phyloP scores from a whole-genome alignment of 805 yeast genomes.

The Babjeviella inositovora region DNA sequence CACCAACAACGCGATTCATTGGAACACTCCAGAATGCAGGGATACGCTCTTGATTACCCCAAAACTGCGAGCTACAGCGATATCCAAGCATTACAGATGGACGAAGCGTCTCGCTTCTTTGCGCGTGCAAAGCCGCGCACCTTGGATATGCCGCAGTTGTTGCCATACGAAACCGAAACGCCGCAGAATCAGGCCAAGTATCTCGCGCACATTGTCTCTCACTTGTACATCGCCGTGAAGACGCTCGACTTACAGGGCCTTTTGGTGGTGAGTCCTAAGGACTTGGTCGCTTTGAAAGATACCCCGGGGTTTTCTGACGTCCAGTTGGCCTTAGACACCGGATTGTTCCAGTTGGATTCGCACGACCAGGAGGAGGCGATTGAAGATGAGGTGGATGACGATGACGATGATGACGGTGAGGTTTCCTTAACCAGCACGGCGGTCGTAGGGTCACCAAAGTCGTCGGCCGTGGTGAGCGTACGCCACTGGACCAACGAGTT shows the following conservation, averaged over 20 bases:
- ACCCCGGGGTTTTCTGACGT: slow-evolving; percentile 14
- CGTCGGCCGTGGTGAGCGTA: slow-evolving; percentile 61
- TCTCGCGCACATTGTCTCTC: slow-evolving; percentile 64
- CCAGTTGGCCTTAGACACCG: slow-evolving; percentile 38
- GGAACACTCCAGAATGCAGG: too few species aligned
- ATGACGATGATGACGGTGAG: not conserved
- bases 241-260: slow-evolving; percentile 64
- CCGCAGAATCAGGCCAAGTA: slow-evolving; percentile 57
- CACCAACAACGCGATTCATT: too few species aligned
- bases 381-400: not conserved
- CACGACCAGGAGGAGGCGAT: slow-evolving; percentile 2
- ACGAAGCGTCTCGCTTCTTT: too few species aligned
- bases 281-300: slow-evolving; percentile 29
- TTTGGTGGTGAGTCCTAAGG: slow-evolving; percentile 50
- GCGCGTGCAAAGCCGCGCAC: too few species aligned
- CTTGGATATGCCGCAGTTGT: too few species aligned
- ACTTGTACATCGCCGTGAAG: slow-evolving; percentile 61
- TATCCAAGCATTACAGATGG: too few species aligned
- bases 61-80: too few species aligned
- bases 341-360: slow-evolving; percentile 14
- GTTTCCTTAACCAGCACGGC: slow-evolving; percentile 16
- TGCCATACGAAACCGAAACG: slow-evolving; percentile 67
- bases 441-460: slow-evolving; percentile 44
- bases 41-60: too few species aligned
- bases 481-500: slow-evolving; percentile 83